These are phyloP conservation scores for Ustulina deusta DNA, from an alignment of 2,329 filamentous ascomycete species.

Conservation along the genomic window DNA sequence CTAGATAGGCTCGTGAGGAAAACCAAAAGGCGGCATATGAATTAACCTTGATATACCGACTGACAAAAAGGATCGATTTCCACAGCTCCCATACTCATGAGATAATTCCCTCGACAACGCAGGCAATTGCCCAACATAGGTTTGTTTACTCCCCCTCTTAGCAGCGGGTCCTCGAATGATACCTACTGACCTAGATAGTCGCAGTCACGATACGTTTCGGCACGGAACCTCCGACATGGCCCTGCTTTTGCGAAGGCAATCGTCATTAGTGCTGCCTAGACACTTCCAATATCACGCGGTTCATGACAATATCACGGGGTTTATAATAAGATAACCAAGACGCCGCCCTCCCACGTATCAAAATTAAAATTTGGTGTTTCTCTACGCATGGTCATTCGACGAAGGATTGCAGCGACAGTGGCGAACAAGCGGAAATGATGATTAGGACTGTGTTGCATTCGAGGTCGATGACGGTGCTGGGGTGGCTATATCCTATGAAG, in stretches of 20 bases:
- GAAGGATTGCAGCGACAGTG: background rate
- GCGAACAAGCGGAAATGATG: background rate
- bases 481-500: background rate
- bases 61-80: background rate
- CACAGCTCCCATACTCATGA: background rate
- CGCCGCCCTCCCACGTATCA: too few species aligned
- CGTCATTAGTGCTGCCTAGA: background rate
- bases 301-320: too few species aligned
- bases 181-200: constrained; percentile 1
- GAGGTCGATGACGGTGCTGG: background rate
- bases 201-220: background rate
- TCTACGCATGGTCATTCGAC: background rate
- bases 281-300: background rate
- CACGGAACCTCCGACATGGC: background rate
- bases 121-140: background rate
- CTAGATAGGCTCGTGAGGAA: background rate
- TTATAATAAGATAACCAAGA: too few species aligned
- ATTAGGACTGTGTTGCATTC: background rate
- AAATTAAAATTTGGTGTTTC: background rate
- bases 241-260: background rate
- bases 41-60: background rate
- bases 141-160: background rate
- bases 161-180: background rate
- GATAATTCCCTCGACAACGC: background rate
- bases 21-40: background rate